Base-by-base conservation (phyloP, 352 stramenopile genomes). In the Phytophthora quininea region DNA sequence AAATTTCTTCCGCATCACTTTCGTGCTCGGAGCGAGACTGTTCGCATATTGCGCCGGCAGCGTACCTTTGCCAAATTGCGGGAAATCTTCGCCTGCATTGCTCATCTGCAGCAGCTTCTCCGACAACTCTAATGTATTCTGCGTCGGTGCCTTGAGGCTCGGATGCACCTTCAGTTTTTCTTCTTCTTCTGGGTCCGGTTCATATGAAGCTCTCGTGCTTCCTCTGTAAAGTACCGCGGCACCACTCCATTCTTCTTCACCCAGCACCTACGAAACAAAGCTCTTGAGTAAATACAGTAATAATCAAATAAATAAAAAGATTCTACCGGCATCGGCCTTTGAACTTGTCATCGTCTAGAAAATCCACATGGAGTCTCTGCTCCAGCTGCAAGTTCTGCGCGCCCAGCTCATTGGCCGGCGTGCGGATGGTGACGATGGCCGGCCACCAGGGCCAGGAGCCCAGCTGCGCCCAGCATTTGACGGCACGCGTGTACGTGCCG, bases 391-490 rank as follows among this genome's bases (percentile, higher is more conserved):
- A 49, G 46, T 87, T 80, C 15, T 55, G n/a, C 0, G 50, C 43
- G 0, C 82, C 82, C 10, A 56, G 32, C 1, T 27, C 40, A 0
- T 66, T 86, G 9, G 74, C 78, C 14, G 82, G 80, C 2, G 77
- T 38, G 6, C 80, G 80, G 32, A 78, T 57, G 8, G 70, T 78
- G 6, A 91, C 75, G 29, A 93, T 61, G 3, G 79, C 78, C 10
- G 84, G 80, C 84, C 84, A 93, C 71, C 71, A 90, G 9, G 82
- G 84, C 79, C 80, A 93, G 45, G 87, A 88, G 47, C 73, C 69
- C 48, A 89, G 84, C 62, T 90, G 88, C 45, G 76, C 79, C 84
- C 84, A 93, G 55, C 82, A 90, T 64, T 91, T 91, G 54, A 91
- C 81, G 4, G 74, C 66, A 75, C 75, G 85, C 49, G 82, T 93